Base-by-base conservation (phyloP, 2,329 filamentous ascomycete genomes). In the Scleromitrula shiraiana region DNA sequence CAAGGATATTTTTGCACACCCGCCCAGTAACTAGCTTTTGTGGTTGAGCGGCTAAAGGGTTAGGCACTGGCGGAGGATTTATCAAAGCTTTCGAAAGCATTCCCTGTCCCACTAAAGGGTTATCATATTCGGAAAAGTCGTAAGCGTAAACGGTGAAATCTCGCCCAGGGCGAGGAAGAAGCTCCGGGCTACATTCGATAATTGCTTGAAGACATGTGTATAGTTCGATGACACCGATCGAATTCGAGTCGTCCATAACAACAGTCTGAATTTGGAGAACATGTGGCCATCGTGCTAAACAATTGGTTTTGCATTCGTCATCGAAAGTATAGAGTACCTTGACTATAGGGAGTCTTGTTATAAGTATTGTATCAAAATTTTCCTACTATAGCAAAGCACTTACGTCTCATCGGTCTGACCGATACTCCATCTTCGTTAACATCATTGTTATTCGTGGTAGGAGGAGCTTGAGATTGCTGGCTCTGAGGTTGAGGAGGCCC, bases 251-350 rank as follows among this genome's bases (percentile, higher is more conserved):
- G 64, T 96, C 88, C 52, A 97, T 70, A 20, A 80, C 76, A 12
- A 94, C 78, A 2, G 88, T 88, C 60, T 89, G 88, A 30, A 96
- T 80, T 44, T 85, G 77, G 50, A 95, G 73, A 14, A 84, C 76
- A 50, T 91, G 83, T 15, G 88, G 85, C 73, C 88, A 84, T 60
- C 91, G 80, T 51, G 91, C 90, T 41, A 98, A 76, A 67, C 89
- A 96, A 64, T 91, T 90, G 55, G 88, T 83, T 68, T 89, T 89
- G 69, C 81, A 84, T 57, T 91, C 83, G 63, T 83, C 82, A 66
- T 97, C 90, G 69, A 97, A 96, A 26, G 89, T 95, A 69, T 97
- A 98, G 52, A 95, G 82, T 41, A 97, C 85, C 75, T 97, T 97
- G 67, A 97, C 90, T 95, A 67, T 55, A 55, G 35, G 42, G 37